Evolutionary conservation across 345 rosid genomes (phyloP).

Genomic region (Physaria fendleri): DNA sequence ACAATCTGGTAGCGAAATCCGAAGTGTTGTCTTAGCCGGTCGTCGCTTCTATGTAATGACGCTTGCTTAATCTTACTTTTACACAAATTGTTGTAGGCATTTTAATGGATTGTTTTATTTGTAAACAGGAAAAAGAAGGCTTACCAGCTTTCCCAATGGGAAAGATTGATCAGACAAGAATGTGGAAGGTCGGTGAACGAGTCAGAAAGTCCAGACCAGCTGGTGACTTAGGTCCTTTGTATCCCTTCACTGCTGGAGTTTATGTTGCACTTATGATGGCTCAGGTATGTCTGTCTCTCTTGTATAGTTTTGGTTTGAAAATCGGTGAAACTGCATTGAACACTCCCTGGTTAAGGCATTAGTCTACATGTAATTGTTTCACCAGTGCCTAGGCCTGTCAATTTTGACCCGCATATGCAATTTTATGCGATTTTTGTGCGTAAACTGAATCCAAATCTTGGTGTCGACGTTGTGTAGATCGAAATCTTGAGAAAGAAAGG

Average conservation of each 20-base stretch:
- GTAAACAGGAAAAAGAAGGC: conserved; percentile 77
- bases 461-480: conserved; percentile 40
- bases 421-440: too few relatives aligned
- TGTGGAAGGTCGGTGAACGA: conserved; percentile 93
- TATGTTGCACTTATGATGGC: conserved; percentile 95
- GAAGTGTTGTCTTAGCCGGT: conserved; percentile 87
- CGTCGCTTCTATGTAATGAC: conserved; percentile 72
- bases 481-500: conserved; percentile 93
- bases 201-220: conserved; percentile 60
- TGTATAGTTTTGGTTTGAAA: neutral
- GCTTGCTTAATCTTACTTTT: neutral
- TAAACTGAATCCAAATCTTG: neutral
- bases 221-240: conserved; percentile 75
- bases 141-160: conserved; percentile 98
- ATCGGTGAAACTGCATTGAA: too few relatives aligned
- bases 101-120: neutral
- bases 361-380: too few relatives aligned
- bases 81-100: neutral
- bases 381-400: too few relatives aligned
- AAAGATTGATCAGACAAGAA: conserved; percentile 85
- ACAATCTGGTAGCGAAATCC: conserved; percentile 72
- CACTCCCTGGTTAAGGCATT: too few relatives aligned
- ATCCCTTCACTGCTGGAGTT: conserved; percentile 87
- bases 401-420: too few relatives aligned
- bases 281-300: conserved; percentile 43